Evolutionary conservation across 2,329 filamentous ascomycete species (phyloP), one percentile per base, ranked within the genome.

Genomic region (Ceratocystis papillata): DNA sequence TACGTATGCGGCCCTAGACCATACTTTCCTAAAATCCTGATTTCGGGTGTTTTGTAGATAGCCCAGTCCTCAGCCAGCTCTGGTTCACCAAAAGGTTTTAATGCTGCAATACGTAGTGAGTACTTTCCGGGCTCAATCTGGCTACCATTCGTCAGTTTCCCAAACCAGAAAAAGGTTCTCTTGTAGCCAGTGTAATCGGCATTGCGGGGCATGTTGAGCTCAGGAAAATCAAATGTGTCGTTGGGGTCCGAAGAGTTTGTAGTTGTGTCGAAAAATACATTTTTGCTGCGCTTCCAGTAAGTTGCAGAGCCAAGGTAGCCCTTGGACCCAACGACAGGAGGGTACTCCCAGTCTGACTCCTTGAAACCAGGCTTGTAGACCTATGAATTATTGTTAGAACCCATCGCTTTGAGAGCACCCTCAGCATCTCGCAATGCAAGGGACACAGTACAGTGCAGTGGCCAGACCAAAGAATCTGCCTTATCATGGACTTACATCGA

Each of bases 251-350:
- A 64, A n/a, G 46, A 60, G 28, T 62, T 53, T 25, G 1, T 28
- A 5, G 22, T 37, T 7, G 53, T 33, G 41, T 66, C 57, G 25
- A 66, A 68, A 55, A 53, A 64, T 45, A 60, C 41, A 30, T 22
- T 17, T 12, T 46, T 61, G 50, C 63, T 65, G 8, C n/a, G 17
- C 5, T 55, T 41, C 67, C 67, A 68, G 15, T 69, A 71, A 67
- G 69, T 53, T 2, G 76, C 76, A 1, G 77, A 75, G 22, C 79
- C 78, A 61, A 80, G 69, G 64, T 75, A 80, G n/a, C 75, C 74
- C 12, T 72, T 71, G 62, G 75, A 62, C n/a, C 77, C 77, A 2
- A 74, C 69, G 3, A 73, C 69, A 0, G 74, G 77, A 3, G 79
- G 79, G 62, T 78, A 78, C 8, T 71, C 67, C 78, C 78, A 80